Conservation (phyloP, 2,329 filamentous ascomycete species). For the Fusarium chlamydosporum region DNA sequence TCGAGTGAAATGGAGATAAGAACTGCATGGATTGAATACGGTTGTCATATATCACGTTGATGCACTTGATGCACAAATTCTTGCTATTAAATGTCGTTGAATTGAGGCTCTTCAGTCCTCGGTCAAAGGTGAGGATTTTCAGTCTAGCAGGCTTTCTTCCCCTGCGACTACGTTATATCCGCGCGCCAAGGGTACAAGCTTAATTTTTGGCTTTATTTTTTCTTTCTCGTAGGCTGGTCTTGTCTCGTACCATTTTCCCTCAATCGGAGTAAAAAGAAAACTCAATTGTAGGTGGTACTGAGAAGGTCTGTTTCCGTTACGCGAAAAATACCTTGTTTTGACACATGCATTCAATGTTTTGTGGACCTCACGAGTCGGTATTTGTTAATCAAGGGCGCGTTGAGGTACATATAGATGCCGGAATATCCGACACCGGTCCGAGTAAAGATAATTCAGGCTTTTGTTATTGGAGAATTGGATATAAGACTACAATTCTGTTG, state of each 20-base stretch:
- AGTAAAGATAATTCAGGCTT: conserved; percentile 5
- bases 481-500: background rate
- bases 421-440: conserved; percentile 29
- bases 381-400: conserved; percentile 24
- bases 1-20: conserved; percentile 8
- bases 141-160: conserved; percentile 10
- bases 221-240: background rate
- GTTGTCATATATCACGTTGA: background rate
- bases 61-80: no score
- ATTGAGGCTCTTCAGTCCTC: conserved; percentile 20
- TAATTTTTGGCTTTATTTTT: conserved; percentile 12
- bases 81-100: background rate
- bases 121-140: conserved; percentile 3
- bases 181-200: conserved; percentile 30
- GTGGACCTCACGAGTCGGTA: conserved; percentile 32
- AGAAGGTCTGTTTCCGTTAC: conserved; percentile 33
- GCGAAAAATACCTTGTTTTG: conserved; percentile 40
- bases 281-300: background rate
- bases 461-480: conserved; percentile 26
- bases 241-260: conserved; percentile 11
- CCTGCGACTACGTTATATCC: conserved; percentile 5
- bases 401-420: background rate
- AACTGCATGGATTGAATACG: background rate
- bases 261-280: background rate
- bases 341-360: conserved; percentile 32